phyloP scores from a whole-genome alignment of 2,329 filamentous ascomycete species.

The Penicillium decumbens region DNA sequence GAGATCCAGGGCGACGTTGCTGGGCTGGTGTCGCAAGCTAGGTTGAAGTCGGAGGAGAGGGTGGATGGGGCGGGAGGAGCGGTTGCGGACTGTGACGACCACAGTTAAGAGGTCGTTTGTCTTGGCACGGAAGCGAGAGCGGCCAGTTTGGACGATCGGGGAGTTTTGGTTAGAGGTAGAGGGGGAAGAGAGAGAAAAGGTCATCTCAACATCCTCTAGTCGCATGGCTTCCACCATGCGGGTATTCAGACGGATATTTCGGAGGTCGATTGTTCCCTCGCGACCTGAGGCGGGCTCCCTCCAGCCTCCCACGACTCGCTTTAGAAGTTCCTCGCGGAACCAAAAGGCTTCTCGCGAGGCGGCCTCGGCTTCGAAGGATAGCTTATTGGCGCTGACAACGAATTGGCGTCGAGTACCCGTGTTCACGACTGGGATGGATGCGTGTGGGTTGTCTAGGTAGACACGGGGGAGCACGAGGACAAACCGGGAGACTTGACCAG shows the following conservation, averaged over 20 bases:
- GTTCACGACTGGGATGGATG: conserved; percentile 73
- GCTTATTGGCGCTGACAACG: conserved; percentile 74
- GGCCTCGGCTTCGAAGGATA: conserved; percentile 74
- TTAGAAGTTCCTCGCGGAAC: conserved; percentile 79
- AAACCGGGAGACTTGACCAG: conserved; percentile 64
- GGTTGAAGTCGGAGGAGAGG: conserved; percentile 74
- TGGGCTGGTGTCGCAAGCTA: conserved; percentile 66
- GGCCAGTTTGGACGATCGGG: conserved; percentile 39
- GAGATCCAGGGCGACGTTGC: conserved; percentile 70
- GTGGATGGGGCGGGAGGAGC: conserved; percentile 61
- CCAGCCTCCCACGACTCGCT: conserved; percentile 68
- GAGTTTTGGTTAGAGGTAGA: conserved; percentile 11
- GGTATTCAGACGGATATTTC: conserved; percentile 65
- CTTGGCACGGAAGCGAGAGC: conserved; percentile 45
- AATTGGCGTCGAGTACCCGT: conserved; percentile 84
- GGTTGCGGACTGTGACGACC: conserved; percentile 68
- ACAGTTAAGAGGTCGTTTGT: conserved; percentile 66
- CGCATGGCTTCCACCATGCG: conserved; percentile 81
- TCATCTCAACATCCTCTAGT: conserved; percentile 70
- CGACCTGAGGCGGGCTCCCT: conserved; percentile 55
- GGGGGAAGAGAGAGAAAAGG: conserved; percentile 44
- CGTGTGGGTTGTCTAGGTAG: conserved; percentile 70
- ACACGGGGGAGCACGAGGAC: conserved; percentile 71
- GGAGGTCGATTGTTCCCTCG: conserved; percentile 67
- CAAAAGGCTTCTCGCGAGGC: conserved; percentile 79